Evolutionary conservation across 116 monocot species (phyloP).

Genomic region (Thalassia testudinum): DNA sequence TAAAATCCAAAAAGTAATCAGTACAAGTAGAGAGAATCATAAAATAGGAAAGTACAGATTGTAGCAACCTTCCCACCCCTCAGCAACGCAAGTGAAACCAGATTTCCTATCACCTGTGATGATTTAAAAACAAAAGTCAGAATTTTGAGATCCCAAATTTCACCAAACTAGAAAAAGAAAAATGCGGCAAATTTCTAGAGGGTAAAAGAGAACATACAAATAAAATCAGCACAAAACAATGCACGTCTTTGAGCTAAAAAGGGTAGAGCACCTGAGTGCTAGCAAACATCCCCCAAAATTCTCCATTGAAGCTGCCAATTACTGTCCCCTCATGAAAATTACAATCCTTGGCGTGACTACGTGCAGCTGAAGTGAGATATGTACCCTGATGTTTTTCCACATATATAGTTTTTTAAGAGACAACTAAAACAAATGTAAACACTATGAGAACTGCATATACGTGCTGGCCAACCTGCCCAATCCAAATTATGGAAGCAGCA

Average conservation of each 20-base stretch:
- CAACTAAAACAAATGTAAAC: too few species aligned
- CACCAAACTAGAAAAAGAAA: background rate
- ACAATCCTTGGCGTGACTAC: slow-evolving; percentile 62
- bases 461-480: slow-evolving; percentile 52
- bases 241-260: background rate
- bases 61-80: slow-evolving; percentile 42
- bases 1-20: too few species aligned
- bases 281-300: slow-evolving; percentile 94
- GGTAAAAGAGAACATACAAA: background rate
- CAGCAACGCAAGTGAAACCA: slow-evolving; percentile 64
- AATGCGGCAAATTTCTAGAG: too few species aligned
- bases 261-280: slow-evolving; percentile 47
- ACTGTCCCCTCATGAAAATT: slow-evolving; percentile 71
- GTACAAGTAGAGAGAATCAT: too few species aligned
- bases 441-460: background rate
- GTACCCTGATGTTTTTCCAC: slow-evolving; percentile 39
- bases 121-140: too few species aligned
- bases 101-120: slow-evolving; percentile 73
- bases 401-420: too few species aligned
- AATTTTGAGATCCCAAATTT: slow-evolving; percentile 2
- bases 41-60: too few species aligned
- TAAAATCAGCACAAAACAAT: background rate
- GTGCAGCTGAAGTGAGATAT: slow-evolving; percentile 77
- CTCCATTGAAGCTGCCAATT: slow-evolving; percentile 90
- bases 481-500: slow-evolving; percentile 89